Conservation (phyloP, 1,284 basidiomycete genomes). For the Naganishia sp. region DNA sequence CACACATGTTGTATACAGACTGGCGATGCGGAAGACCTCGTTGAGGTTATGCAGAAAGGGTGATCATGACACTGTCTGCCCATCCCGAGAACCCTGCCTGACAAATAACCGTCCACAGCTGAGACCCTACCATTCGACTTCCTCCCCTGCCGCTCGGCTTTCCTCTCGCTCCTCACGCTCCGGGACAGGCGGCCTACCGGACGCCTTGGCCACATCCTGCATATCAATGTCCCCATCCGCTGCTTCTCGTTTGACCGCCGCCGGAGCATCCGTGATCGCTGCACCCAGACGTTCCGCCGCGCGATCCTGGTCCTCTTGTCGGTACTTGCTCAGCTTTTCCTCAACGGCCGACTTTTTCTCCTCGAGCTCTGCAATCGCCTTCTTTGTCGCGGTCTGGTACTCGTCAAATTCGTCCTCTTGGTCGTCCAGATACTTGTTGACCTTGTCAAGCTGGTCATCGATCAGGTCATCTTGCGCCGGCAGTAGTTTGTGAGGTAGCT, state of each 20-base stretch:
- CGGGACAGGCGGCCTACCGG: slow-evolving; percentile 16
- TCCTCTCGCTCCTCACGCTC: slow-evolving; percentile 23
- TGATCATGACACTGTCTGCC: too few species aligned
- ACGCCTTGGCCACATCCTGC: slow-evolving; percentile 23
- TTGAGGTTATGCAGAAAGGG: too few species aligned
- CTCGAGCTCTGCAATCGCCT: slow-evolving; percentile 34
- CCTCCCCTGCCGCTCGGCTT: slow-evolving; percentile 21
- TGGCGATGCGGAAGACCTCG: not conserved
- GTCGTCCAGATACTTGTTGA: slow-evolving; percentile 41
- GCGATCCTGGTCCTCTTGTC: slow-evolving; percentile 27
- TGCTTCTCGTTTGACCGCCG: not conserved
- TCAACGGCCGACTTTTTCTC: slow-evolving; percentile 28
- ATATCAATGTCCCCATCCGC: slow-evolving; percentile 21
- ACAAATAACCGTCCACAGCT: too few species aligned
- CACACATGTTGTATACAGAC: slow-evolving; percentile 15
- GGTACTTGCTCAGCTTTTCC: slow-evolving; percentile 29
- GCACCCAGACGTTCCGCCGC: slow-evolving; percentile 11
- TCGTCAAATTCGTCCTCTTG: slow-evolving; percentile 39
- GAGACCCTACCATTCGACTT: slow-evolving; percentile 19
- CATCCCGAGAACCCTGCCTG: too few species aligned
- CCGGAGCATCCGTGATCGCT: slow-evolving; percentile 7
- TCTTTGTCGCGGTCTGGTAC: slow-evolving; percentile 33
- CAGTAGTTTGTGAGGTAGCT: slow-evolving; percentile 49
- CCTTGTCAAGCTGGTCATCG: slow-evolving; percentile 38
- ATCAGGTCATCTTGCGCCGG: slow-evolving; percentile 47